Evolutionary conservation across 768 basidiomycete species (phyloP).

Genomic region (Amanita muscaria): DNA sequence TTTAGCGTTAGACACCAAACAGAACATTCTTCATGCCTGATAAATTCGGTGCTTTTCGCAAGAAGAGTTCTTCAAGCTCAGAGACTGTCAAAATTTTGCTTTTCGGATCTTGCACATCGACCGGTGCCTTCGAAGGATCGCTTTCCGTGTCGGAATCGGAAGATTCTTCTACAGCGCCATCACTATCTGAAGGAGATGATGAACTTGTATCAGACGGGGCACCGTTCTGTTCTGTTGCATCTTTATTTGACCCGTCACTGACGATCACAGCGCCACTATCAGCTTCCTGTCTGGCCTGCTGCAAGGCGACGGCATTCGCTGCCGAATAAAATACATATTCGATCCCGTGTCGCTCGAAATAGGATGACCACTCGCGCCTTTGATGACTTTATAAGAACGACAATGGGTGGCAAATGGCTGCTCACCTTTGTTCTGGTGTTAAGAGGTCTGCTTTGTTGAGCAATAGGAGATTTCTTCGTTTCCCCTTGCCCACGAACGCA

Average conservation of each 20-base stretch:
- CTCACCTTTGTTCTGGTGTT: conserved; percentile 75
- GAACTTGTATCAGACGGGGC: background rate
- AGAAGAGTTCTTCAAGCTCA: conserved; percentile 82
- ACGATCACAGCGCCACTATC: conserved; percentile 19
- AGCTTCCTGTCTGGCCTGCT: conserved; percentile 59
- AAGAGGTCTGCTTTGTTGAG: conserved; percentile 96
- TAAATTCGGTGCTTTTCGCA: conserved; percentile 60
- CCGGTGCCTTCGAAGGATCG: conserved; percentile 44
- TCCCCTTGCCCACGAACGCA: conserved; percentile 62
- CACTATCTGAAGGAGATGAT: conserved; percentile 11
- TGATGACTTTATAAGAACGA: conserved; percentile 2
- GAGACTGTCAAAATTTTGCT: conserved; percentile 75
- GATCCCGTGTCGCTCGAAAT: conserved; percentile 69
- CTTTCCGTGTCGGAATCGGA: conserved; percentile 20
- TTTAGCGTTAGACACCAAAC: conserved; percentile 1
- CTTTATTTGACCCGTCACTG: conserved; percentile 9
- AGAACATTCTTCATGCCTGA: conserved; percentile 35
- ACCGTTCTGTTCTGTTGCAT: background rate
- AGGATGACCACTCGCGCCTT: conserved; percentile 86
- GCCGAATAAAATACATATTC: conserved; percentile 93
- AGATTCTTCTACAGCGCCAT: conserved; percentile 19
- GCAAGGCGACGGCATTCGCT: conserved; percentile 75
- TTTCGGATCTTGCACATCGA: conserved; percentile 50
- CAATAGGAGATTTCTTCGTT: conserved; percentile 69
- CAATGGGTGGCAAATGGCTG: background rate